Conservation (phyloP, 805 yeast genomes). For the Kurtzmaniella cleridarum region DNA sequence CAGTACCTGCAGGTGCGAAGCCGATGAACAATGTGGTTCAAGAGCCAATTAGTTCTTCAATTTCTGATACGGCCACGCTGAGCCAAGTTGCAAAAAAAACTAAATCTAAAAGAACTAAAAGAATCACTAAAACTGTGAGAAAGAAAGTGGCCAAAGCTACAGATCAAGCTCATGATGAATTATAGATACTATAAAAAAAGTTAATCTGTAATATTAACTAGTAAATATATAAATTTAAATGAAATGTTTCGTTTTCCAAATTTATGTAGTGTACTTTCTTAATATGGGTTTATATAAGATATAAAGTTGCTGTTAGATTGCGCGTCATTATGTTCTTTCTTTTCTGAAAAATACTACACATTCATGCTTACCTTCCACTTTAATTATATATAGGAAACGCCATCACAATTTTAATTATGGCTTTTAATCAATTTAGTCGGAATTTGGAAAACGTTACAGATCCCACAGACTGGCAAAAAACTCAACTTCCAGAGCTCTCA, state of each 20-base stretch:
- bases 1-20: not conserved
- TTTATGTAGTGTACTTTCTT: no score
- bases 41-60: not conserved
- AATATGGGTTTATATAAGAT: no score
- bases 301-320: no score
- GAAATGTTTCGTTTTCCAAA: not conserved
- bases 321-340: no score
- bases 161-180: constrained; percentile 9
- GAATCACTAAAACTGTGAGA: constrained; percentile 3
- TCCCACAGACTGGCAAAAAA: constrained; percentile 63
- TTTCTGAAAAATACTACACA: no score
- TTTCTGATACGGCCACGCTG: no score
- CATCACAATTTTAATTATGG: not conserved
- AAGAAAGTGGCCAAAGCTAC: constrained; percentile 6
- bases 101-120: constrained; percentile 5
- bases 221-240: not conserved
- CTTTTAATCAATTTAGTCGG: constrained; percentile 9
- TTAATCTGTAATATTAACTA: not conserved
- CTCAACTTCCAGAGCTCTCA: constrained; percentile 49
- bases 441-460: constrained; percentile 42
- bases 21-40: not conserved
- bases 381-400: not conserved
- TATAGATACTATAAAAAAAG: constrained; percentile 1
- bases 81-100: constrained; percentile 7
- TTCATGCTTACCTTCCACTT: not conserved